Conservation (phyloP, 768 basidiomycete genomes). For the Pulveroboletus sp. region DNA sequence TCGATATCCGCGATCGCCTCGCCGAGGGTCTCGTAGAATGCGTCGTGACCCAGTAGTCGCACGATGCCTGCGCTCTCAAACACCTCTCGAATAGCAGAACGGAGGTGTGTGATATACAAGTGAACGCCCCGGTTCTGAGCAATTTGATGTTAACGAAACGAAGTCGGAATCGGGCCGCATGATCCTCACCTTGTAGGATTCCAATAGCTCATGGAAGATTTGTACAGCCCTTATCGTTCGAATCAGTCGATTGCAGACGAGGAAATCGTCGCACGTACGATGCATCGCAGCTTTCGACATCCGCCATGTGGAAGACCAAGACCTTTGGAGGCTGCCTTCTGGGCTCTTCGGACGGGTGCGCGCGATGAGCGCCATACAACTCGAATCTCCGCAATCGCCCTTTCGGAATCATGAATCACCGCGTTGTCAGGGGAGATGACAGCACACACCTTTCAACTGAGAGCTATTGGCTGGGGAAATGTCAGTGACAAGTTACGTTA, state of each 20-base stretch:
- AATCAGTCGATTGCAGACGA: conserved; percentile 6
- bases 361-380: conserved; percentile 73
- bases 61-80: conserved; percentile 46
- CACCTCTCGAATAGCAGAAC: conserved; percentile 30
- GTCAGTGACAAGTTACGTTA: background rate
- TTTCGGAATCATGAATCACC: conserved; percentile 23
- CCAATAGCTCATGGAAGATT: conserved; percentile 74
- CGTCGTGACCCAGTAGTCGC: conserved; percentile 39
- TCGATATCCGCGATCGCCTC: conserved; percentile 41
- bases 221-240: conserved; percentile 61
- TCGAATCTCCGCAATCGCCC: conserved; percentile 83
- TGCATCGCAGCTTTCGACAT: conserved; percentile 88
- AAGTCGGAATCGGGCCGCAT: background rate
- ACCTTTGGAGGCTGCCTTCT: conserved; percentile 68
- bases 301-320: conserved; percentile 90
- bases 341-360: conserved; percentile 88
- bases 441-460: conserved; percentile 69
- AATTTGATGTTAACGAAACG: background rate
- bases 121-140: conserved; percentile 41
- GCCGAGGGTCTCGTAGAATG: conserved; percentile 42
- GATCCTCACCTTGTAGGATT: conserved; percentile 64
- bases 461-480: conserved; percentile 77
- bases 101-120: conserved; percentile 46
- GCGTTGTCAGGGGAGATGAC: background rate
- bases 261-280: conserved; percentile 54